Percentiles rank a stretch among this genome's conserved stretches.
Conservation (phyloP, 805 yeast genomes). For the Saccharomycopsis olivae region DNA sequence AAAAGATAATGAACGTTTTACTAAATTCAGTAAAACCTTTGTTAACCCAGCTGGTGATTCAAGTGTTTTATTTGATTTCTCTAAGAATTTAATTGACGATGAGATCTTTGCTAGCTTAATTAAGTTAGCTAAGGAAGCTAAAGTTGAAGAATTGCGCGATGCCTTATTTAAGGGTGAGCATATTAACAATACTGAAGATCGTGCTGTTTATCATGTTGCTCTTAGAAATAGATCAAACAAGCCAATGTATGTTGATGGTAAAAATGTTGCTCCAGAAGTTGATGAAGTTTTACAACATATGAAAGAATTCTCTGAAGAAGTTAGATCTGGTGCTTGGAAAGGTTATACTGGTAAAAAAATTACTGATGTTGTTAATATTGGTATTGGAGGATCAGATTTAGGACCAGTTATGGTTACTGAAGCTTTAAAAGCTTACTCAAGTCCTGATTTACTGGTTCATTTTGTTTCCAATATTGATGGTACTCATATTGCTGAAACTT, state of each 20-base stretch:
- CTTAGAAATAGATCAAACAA: conserved; percentile 84
- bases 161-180: conserved; percentile 87
- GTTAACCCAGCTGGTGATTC: conserved; percentile 71
- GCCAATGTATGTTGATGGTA: conserved; percentile 83
- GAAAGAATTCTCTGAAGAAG: conserved; percentile 86
- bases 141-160: conserved; percentile 78
- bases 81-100: conserved; percentile 87
- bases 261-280: conserved; percentile 84
- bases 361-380: conserved; percentile 92
- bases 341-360: conserved; percentile 94
- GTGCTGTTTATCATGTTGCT: conserved; percentile 97
- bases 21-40: conserved; percentile 67
- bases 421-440: conserved; percentile 84
- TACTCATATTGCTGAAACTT: conserved; percentile 87
- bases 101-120: conserved; percentile 60
- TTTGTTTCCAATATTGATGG: conserved; percentile 99
- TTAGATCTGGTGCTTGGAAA: conserved; percentile 91
- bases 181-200: conserved; percentile 90
- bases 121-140: conserved; percentile 81
- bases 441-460: conserved; percentile 67
- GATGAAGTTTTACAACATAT: conserved; percentile 87
- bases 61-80: conserved; percentile 85
- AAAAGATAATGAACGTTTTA: conserved; percentile 64
- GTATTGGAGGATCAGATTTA: conserved; percentile 97
- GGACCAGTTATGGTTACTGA: conserved; percentile 99